Evolutionary conservation across 2,329 filamentous ascomycete genomes (phyloP), one percentile per base, ranked within the genome.

Genomic region (Neofusicoccum sp.): DNA sequence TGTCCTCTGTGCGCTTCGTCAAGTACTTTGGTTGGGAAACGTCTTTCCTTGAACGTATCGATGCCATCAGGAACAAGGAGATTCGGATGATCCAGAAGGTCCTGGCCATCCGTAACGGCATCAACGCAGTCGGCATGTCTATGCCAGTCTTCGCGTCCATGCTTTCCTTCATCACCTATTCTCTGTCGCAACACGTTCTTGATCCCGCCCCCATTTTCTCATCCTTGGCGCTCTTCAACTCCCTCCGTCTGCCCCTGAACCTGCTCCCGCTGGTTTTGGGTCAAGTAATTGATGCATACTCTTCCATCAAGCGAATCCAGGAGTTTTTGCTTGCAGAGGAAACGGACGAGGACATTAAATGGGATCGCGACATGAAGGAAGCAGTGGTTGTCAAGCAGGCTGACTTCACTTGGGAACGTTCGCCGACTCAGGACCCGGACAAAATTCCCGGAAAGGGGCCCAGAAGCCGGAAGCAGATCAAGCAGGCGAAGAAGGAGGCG

Each of bases 21-120:
- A 98, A 98, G 74, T 97, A 86, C 74, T 98, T 97, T 71, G 93
- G 92, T 6, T 98, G 93, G 93, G 93, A 98, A 72, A 88, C 84
- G 61, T 89, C 90, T 34, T 97, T 98, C 70, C 78, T 97, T 11
- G 82, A 86, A 54, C 86, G 92, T 12, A 82, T 97, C 14, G 85
- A 86, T 53, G 82, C 86, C 26, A 89, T 96, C 63, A 86, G 93
- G 61, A 81, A 81, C 57, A 83, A 83, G 63, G 93, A 98, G 74
- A 92, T 98, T 63, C 79, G 82, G 61, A 85, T 89, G n/a, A 92
- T 98, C 61, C 93, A 96, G 72, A 78, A 91, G 12, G 78, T 98
- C 47, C 78, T 98, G 30, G 86, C 89, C 1, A 90, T 96, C 65
- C 85, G 92, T 67, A 96, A 96, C 71, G 91, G 82, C 43, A 91